Evolutionary conservation across 176 grass and related monocot species (phyloP), one percentile per base, ranked within the genome.

Genomic region (Cenchrus americanus): DNA sequence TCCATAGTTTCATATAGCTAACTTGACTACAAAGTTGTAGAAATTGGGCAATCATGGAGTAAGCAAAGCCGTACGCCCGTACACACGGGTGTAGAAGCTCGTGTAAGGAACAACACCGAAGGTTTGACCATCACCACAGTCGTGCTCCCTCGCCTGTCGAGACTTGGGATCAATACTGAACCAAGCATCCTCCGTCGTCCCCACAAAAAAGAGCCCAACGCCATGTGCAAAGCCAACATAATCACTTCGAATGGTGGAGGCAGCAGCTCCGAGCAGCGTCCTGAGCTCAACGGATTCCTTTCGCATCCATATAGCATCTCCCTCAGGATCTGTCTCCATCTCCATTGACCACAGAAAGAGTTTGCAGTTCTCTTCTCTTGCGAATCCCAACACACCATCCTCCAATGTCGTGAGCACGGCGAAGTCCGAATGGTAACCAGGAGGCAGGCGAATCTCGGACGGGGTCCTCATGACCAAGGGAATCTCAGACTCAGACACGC

Each of bases 161-260:
- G 68, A 71, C 10, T 61, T 23, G 3, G 23, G 19, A 23, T 71
- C 43, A 48, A 71, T 26, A 19, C 10, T 49, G 43, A 51, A 44
- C 15, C 21, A 37, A 37, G 4, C 18, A 37, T 8, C 19, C 10
- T 68, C 37, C 3, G 21, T 1, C 18, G 8, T 43, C 8, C 1
- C 2, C 17, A 70, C 42, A 49, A 82, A 61, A 26, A 82, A 32
- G 53, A 72, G 5, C 15, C 41, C 67, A 21, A 51, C 9, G 27
- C 52, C 80, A 21, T 71, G 53, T 15, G 41, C 80, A 17, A 82
- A 71, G 53, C 53, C 80, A 71, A 82, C 40, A 42, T 61, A 24
- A 18, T 21, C 10, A 37, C 34, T 37, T 37, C 34, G 34, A 37
- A 37, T 37, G 34, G 34, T 37, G 34, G 34, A 37, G 34, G 34